phyloP scores from a whole-genome alignment of 1,284 basidiomycete species.

The Cutaneotrichosporon sp. region DNA sequence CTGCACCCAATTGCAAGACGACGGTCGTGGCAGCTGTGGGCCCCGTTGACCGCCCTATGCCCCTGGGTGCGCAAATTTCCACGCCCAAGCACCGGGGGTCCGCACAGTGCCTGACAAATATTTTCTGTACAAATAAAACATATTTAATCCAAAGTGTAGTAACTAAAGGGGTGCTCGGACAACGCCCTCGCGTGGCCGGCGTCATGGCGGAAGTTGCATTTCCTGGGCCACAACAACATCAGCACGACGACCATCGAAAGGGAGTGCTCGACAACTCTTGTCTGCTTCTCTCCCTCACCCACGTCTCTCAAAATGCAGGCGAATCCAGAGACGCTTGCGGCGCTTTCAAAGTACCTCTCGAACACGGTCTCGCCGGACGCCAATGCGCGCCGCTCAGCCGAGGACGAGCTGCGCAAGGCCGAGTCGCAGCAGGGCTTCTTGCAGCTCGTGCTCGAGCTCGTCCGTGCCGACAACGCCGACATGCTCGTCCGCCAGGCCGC shows the following conservation, averaged over 20 bases:
- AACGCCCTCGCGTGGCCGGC: no score
- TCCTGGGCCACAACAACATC: constrained; percentile 3
- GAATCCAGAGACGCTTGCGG: constrained; percentile 34
- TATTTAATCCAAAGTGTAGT: no score
- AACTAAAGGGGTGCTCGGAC: no score
- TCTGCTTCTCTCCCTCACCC: neutral
- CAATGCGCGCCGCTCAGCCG: constrained; percentile 67
- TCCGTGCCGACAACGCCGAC: constrained; percentile 55
- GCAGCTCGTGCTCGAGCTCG: constrained; percentile 63
- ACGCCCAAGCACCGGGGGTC: no score
- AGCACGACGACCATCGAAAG: neutral
- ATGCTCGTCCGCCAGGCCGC: constrained; percentile 67
- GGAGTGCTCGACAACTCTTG: neutral
- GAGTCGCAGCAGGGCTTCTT: constrained; percentile 75
- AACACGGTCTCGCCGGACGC: constrained; percentile 62
- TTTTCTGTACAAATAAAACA: no score
- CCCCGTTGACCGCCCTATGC: no score
- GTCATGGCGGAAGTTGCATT: no score
- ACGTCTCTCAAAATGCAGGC: constrained; percentile 34
- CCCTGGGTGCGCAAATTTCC: no score
- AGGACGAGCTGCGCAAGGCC: constrained; percentile 63
- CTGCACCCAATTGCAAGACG: no score
- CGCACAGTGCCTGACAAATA: no score
- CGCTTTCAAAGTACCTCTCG: constrained; percentile 40
- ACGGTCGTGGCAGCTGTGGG: no score